Conservation (phyloP, 495 filamentous ascomycete species). For the Penicillium angulare region DNA sequence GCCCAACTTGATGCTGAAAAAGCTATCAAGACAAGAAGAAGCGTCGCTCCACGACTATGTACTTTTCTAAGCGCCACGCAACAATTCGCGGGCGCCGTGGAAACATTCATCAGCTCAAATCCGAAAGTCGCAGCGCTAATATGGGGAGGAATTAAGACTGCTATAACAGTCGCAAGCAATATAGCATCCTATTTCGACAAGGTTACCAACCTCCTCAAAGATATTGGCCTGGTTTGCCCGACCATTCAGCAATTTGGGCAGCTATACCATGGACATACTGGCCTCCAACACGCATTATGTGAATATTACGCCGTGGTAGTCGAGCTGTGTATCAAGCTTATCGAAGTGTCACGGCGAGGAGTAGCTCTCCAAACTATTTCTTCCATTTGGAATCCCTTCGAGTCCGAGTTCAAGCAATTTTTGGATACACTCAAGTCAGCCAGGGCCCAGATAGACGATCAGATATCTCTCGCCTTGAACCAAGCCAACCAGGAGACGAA, state of each 20-base stretch:
- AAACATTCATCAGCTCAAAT: slow-evolving; percentile 32
- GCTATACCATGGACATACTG: slow-evolving; percentile 26
- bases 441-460: slow-evolving; percentile 11
- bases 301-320: slow-evolving; percentile 36
- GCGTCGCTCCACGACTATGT: slow-evolving; percentile 26
- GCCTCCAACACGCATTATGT: slow-evolving; percentile 31
- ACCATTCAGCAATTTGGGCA: slow-evolving; percentile 29
- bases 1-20: slow-evolving; percentile 25
- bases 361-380: neutral
- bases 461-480: slow-evolving; percentile 21
- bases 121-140: slow-evolving; percentile 34
- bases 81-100: slow-evolving; percentile 29
- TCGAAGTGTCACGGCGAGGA: slow-evolving; percentile 18
- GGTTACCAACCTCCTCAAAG: slow-evolving; percentile 29
- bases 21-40: slow-evolving; percentile 12
- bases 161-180: slow-evolving; percentile 27
- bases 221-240: slow-evolving; percentile 26
- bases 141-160: slow-evolving; percentile 36
- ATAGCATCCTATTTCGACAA: slow-evolving; percentile 35
- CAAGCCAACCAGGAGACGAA: slow-evolving; percentile 14
- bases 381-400: neutral
- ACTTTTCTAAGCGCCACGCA: slow-evolving; percentile 28
- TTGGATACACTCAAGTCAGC: neutral
- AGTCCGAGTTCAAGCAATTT: slow-evolving; percentile 18
- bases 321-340: slow-evolving; percentile 26